These are phyloP conservation scores for Botryotinia globosa DNA, from an alignment of 2,329 filamentous ascomycete species.

Conservation along the genomic window DNA sequence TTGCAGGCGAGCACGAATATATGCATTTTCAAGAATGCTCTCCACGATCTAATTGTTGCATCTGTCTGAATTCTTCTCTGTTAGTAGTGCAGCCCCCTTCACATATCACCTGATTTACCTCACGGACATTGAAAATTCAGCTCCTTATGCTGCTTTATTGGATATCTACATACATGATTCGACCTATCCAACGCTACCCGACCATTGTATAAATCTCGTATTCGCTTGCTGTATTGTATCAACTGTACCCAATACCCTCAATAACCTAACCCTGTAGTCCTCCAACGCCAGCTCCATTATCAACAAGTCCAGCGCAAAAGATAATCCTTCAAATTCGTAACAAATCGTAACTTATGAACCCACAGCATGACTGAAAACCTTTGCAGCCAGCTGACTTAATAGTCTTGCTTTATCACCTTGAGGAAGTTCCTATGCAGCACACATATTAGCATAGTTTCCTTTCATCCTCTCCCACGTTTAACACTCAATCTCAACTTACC, in stretches of 20 bases:
- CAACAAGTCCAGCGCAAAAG: not conserved
- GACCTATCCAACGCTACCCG: not conserved
- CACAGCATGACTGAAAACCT: slow-evolving; percentile 67
- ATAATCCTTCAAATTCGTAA: not conserved
- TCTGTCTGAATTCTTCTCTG: not conserved
- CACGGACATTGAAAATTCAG: too few relatives aligned
- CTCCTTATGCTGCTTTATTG: not conserved
- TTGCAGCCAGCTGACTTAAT: slow-evolving; percentile 72
- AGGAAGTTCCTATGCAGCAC: slow-evolving; percentile 58
- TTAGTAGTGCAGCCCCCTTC: not conserved
- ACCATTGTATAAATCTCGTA: not conserved
- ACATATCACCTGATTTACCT: not conserved
- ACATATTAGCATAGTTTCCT: not conserved
- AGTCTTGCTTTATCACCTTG: slow-evolving; percentile 77
- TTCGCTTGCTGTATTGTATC: not conserved
- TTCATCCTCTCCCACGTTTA: too few relatives aligned
- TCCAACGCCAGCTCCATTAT: not conserved
- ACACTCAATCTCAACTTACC: not conserved
- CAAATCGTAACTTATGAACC: slow-evolving; percentile 39
- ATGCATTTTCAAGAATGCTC: too few relatives aligned
- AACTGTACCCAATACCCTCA: not conserved
- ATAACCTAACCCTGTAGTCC: not conserved
- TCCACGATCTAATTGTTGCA: too few relatives aligned
- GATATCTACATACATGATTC: not conserved
- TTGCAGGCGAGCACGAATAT: too few relatives aligned